These are phyloP conservation scores for Lichtheimia ramosa DNA, from an alignment of 371 early-diverging fungal genomes.

Conservation along the genomic window DNA sequence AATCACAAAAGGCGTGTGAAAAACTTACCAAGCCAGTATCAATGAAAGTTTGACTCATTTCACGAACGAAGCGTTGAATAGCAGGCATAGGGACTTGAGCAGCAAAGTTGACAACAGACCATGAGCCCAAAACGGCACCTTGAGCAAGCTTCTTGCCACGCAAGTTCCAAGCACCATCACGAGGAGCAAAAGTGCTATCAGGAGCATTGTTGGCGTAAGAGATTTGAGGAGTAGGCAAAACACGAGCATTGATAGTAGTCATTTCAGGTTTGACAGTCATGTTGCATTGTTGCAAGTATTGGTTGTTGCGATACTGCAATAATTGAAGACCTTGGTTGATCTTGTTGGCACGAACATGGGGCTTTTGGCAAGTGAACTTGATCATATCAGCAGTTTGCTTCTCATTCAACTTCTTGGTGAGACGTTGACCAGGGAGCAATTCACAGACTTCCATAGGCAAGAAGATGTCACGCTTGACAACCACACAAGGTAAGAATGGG, in stretches of 20 bases:
- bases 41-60: constrained; percentile 48
- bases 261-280: constrained; percentile 64
- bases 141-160: constrained; percentile 74
- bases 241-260: constrained; percentile 61
- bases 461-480: constrained; percentile 56
- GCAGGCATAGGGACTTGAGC: constrained; percentile 22
- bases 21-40: constrained; percentile 64
- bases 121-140: constrained; percentile 75
- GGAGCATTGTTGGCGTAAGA: constrained; percentile 55
- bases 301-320: constrained; percentile 52
- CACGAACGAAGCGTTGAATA: constrained; percentile 56
- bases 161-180: constrained; percentile 88
- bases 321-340: constrained; percentile 53
- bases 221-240: constrained; percentile 76
- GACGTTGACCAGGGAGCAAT: constrained; percentile 77
- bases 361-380: constrained; percentile 82
- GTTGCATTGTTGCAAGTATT: constrained; percentile 59
- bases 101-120: constrained; percentile 74
- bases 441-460: constrained; percentile 92
- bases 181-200: constrained; percentile 69
- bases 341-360: constrained; percentile 62
- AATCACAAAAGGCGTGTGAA: background rate
- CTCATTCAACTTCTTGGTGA: constrained; percentile 76
- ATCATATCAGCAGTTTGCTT: constrained; percentile 92
- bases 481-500: constrained; percentile 84